Conservation (phyloP, 148 eudicot genomes). For the Oxyria digyna region DNA sequence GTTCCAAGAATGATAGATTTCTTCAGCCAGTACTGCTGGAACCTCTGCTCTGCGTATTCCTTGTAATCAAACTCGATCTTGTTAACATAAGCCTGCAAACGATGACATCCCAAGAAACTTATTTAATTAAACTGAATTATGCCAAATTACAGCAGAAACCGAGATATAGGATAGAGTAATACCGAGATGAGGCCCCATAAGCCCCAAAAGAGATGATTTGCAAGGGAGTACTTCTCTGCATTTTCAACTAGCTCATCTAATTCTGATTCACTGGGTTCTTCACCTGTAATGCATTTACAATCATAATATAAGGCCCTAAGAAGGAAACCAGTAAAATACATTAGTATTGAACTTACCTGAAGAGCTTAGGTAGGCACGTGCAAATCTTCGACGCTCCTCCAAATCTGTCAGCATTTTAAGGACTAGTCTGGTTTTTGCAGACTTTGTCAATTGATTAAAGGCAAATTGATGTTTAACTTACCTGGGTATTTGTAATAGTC, state of each 20-base stretch:
- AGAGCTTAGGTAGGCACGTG: conserved; percentile 39
- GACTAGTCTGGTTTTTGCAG: not conserved
- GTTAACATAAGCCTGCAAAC: conserved; percentile 64
- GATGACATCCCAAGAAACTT: not conserved
- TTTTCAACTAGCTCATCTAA: conserved; percentile 41
- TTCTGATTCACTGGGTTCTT: conserved; percentile 42
- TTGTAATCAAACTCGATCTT: conserved; percentile 81
- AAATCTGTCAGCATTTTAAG: conserved; percentile 27
- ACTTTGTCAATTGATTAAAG: conserved; percentile 2
- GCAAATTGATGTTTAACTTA: conserved; percentile 5
- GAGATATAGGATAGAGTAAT: not conserved
- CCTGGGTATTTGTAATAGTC: conserved; percentile 73
- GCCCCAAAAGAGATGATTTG: conserved; percentile 93
- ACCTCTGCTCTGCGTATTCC: conserved; percentile 87
- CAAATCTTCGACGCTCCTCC: conserved; percentile 64
- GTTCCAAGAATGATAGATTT: conserved; percentile 52
- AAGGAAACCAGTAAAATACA: not conserved
- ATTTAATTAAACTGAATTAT: not conserved
- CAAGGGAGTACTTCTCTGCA: conserved; percentile 69
- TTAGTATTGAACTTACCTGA: conserved; percentile 44
- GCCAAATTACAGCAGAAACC: not conserved
- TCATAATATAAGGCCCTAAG: not conserved
- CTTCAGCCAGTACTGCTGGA: conserved; percentile 63
- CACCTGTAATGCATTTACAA: conserved; percentile 28
- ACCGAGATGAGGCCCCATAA: conserved; percentile 93